A percentile compares a stretch with the other conserved stretches of the same genome.
Conservation (phyloP, 148 eudicot species). For the Amaranthus hypochondriacus region DNA sequence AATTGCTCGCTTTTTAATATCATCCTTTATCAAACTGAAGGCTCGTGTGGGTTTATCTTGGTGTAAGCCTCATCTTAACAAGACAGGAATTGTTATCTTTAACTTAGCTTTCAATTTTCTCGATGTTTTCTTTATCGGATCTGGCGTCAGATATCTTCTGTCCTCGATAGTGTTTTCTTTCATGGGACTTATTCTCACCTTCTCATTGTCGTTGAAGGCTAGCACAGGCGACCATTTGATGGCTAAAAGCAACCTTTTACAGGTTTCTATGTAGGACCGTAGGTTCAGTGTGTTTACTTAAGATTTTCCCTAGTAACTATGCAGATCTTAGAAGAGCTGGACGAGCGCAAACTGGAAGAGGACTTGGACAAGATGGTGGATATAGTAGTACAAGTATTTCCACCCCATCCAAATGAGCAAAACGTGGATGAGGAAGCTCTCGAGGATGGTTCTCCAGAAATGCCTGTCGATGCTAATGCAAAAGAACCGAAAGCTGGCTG, state of each 20-base stretch:
- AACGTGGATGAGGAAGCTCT: conserved; percentile 21
- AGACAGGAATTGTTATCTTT: not conserved
- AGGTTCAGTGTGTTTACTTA: no score
- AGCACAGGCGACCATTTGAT: no score
- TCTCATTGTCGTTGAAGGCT: no score
- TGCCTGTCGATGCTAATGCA: not conserved
- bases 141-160: no score
- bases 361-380: conserved; percentile 37
- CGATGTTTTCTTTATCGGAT: no score
- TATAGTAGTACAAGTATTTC: conserved; percentile 44
- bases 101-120: no score
- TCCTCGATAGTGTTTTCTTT: no score
- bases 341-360: conserved; percentile 35
- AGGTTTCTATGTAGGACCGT: no score
- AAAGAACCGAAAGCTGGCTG: conserved; percentile 16
- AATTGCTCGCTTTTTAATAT: not conserved
- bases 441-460: conserved; percentile 16
- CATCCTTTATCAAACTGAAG: not conserved
- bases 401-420: conserved; percentile 36
- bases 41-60: not conserved
- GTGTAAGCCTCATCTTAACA: not conserved
- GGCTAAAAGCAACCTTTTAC: no score
- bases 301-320: not conserved
- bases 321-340: conserved; percentile 49
- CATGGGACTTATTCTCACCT: no score